These are phyloP conservation scores for Hypholoma fasciculare DNA, from an alignment of 768 basidiomycete species.

Conservation along the genomic window DNA sequence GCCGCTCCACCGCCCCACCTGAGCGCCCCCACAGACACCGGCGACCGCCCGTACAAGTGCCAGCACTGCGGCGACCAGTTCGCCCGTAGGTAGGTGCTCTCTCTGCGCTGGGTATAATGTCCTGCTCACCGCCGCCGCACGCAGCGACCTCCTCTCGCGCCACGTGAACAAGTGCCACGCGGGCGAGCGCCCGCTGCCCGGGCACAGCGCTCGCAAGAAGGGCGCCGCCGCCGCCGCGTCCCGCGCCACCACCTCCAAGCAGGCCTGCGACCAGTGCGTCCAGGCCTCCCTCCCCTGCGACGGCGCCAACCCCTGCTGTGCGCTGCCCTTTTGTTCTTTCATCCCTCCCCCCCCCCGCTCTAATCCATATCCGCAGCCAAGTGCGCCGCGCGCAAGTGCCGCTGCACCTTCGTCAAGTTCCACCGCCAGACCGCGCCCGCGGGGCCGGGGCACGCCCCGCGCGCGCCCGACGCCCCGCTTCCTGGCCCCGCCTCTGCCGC, in stretches of 20 bases:
- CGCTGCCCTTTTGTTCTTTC: constrained; percentile 23
- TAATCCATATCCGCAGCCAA: constrained; percentile 49
- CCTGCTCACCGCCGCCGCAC: constrained; percentile 3
- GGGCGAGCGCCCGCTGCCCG: constrained; percentile 58
- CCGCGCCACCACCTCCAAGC: constrained; percentile 76
- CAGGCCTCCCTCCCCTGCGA: constrained; percentile 75
- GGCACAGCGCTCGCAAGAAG: constrained; percentile 54
- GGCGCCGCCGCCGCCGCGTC: constrained; percentile 65
- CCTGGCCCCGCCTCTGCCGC: constrained; percentile 13
- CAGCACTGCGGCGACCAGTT: constrained; percentile 89
- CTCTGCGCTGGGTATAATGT: constrained; percentile 13
- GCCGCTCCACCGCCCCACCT: constrained; percentile 15
- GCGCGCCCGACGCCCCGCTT: constrained; percentile 21
- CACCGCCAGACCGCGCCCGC: constrained; percentile 80
- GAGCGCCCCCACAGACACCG: constrained; percentile 60
- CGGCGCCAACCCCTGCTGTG: constrained; percentile 77
- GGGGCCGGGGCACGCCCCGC: constrained; percentile 66
- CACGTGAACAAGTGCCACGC: constrained; percentile 90
- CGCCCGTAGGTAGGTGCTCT: constrained; percentile 63
- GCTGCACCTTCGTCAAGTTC: constrained; percentile 82
- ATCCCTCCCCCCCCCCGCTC: background rate
- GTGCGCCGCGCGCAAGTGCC: constrained; percentile 67
- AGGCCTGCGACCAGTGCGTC: constrained; percentile 85
- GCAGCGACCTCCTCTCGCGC: constrained; percentile 79
- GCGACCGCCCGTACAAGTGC: constrained; percentile 89